These are phyloP conservation scores for Coemansia umbellata DNA, from an alignment of 192 early-diverging fungal genomes.

Conservation along the genomic window DNA sequence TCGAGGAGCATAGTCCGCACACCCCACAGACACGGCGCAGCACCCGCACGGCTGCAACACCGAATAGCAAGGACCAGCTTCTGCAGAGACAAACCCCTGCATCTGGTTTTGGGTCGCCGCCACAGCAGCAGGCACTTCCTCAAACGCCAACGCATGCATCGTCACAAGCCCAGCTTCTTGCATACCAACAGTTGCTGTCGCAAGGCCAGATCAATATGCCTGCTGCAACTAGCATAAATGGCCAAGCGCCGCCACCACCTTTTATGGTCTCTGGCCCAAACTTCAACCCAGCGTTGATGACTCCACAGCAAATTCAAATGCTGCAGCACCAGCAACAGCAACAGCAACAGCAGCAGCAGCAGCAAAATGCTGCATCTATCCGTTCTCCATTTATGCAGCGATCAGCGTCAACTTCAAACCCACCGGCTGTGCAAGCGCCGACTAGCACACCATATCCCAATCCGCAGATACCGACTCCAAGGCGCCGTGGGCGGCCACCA, in stretches of 20 bases:
- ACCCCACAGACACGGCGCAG: constrained; percentile 34
- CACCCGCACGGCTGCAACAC: constrained; percentile 16
- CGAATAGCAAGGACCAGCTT: constrained; percentile 1
- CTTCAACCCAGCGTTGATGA: background rate
- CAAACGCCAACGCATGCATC: constrained; percentile 5
- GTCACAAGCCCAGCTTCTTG: constrained; percentile 19
- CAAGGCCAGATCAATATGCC: constrained; percentile 22
- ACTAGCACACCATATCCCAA: background rate
- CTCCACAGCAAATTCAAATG: no score
- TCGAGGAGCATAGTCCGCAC: background rate
- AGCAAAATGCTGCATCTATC: background rate
- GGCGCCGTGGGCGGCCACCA: constrained; percentile 40
- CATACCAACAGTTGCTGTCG: constrained; percentile 30
- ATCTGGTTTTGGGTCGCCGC: background rate
- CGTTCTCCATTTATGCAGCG: background rate
- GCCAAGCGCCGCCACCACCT: constrained; percentile 10
- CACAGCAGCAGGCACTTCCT: background rate
- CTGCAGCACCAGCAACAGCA: constrained; percentile 6
- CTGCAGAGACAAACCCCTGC: background rate
- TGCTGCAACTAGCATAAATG: background rate
- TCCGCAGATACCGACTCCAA: constrained; percentile 10
- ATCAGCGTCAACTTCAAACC: background rate
- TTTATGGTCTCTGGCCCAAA: constrained; percentile 7
- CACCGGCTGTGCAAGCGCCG: background rate
- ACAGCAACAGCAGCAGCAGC: background rate